Evolutionary conservation across 164 flowering plant genomes (phyloP), one percentile per base, ranked within the genome.

Genomic region (Kalanchoe fedtschenkoi): DNA sequence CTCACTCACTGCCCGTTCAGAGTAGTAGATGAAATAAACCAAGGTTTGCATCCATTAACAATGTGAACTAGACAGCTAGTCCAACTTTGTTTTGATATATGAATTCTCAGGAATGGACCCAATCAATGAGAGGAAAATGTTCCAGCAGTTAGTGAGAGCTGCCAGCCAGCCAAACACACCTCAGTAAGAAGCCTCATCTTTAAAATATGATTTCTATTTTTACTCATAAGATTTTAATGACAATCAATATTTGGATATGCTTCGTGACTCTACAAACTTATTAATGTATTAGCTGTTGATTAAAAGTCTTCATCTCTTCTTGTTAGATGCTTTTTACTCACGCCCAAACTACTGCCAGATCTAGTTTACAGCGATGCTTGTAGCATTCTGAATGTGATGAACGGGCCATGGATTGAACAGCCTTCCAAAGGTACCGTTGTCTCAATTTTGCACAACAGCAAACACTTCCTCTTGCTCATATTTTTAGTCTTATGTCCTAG

Each of bases 11-110:
- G 99, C 81, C 99, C 99, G 59, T 93, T 93, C 64, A 83, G 97
- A 56, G 97, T 93, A 33, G 97, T 93, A 66, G 99, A 93, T 78
- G 99, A 93, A 76, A 93, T 93, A 57, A 95, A 95, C 69, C 99
- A 95, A 85, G 99, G 98, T 89, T 7, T 56, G 73, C 22, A 37
- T 24, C 17, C 9, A 8, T 22, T 22, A 47, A 22, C 3, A 51
- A 51, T 51, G 6, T 66, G 63, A n/a, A 34, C 17, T 9, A 7
- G 16, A 43, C 42, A n/a, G 62, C 22, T 46, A 24, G 15, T 57
- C 57, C 51, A 33, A 16, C 26, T 54, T 34, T 37, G 35, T 67
- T 68, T 8, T 56, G 28, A 39, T 55, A 24, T 58, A 34, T 65
- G 28, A 51, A 51, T 41, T 34, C 33, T 62, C 75, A 91, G 97